Evolutionary conservation across 495 filamentous ascomycete species (phyloP).

Genomic region (Penicillium bialowiezense): DNA sequence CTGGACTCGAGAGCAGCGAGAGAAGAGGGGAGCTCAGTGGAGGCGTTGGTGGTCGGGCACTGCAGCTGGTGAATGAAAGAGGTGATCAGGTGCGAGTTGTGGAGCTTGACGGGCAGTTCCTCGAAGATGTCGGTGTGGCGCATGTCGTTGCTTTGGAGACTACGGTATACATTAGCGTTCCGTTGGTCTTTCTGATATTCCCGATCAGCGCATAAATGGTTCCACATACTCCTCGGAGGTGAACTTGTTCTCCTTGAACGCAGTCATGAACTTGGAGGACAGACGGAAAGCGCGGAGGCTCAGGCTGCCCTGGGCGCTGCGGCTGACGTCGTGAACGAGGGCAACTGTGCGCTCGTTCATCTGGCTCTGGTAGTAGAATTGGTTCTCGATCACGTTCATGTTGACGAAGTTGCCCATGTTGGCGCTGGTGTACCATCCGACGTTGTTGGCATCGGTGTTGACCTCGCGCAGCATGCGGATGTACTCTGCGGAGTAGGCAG

Average conservation of each 20-base stretch:
- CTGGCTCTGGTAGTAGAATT: conserved; percentile 93
- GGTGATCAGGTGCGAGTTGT: conserved; percentile 96
- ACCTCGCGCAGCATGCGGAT: conserved; percentile 93
- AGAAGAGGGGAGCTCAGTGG: conserved; percentile 69
- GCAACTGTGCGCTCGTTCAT: conserved; percentile 91
- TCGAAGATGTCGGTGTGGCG: conserved; percentile 91
- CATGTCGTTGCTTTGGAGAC: conserved; percentile 86
- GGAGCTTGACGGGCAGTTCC: conserved; percentile 86
- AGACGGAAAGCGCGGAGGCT: conserved; percentile 89
- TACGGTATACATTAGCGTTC: conserved; percentile 34
- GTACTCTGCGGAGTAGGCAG: conserved; percentile 92
- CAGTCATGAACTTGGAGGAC: conserved; percentile 83
- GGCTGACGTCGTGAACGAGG: conserved; percentile 89
- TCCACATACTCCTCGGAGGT: conserved; percentile 79
- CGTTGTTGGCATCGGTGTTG: conserved; percentile 96
- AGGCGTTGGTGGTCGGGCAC: conserved; percentile 51
- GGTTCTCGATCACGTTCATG: conserved; percentile 93
- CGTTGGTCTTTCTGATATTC: neutral
- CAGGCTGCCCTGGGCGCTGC: conserved; percentile 86
- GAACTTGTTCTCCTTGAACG: conserved; percentile 96
- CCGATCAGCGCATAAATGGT: neutral
- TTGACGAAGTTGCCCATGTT: conserved; percentile 99
- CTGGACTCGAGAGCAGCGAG: conserved; percentile 67
- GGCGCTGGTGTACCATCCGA: conserved; percentile 97
- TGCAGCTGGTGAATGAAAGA: conserved; percentile 90